Evolutionary conservation across 345 rosid genomes (phyloP).

Genomic region (Reutealis trisperma): DNA sequence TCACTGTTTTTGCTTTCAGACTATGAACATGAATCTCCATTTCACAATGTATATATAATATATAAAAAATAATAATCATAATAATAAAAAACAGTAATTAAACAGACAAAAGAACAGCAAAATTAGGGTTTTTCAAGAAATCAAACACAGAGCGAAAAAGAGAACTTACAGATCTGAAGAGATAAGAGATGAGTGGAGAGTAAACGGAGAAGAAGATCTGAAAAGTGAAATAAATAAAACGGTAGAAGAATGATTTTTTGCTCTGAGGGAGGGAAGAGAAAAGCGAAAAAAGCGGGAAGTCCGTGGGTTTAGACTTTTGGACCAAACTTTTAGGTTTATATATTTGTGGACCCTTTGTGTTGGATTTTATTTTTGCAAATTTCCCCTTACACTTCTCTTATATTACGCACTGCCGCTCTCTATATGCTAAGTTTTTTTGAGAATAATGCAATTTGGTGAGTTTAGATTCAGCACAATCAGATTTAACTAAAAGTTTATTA

Average conservation of each 20-base stretch:
- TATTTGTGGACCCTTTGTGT: not conserved
- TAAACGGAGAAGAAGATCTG: not conserved
- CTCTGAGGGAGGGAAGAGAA: conserved; percentile 12
- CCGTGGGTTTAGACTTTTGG: conserved; percentile 17
- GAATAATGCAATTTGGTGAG: too few species aligned
- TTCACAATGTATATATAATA: not conserved
- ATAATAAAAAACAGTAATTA: not conserved
- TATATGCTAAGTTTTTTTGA: too few species aligned
- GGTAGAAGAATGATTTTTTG: not conserved
- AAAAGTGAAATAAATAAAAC: not conserved
- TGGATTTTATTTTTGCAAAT: not conserved
- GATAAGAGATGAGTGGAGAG: conserved; percentile 8
- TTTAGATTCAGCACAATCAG: too few species aligned
- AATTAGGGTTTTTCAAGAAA: not conserved
- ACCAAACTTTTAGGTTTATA: not conserved
- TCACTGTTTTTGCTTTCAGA: not conserved
- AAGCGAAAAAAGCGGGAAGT: conserved; percentile 58
- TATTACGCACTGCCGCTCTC: too few species aligned
- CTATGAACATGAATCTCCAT: not conserved
- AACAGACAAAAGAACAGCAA: not conserved
- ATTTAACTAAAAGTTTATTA: too few species aligned
- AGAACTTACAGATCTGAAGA: conserved; percentile 47
- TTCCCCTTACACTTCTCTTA: not conserved
- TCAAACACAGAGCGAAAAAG: not conserved
- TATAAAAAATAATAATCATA: too few species aligned